A percentile compares a stretch with the other conserved stretches of the same genome.
phyloP scores from a whole-genome alignment of 2,329 filamentous ascomycete genomes.

The Leptographium wingfieldii region DNA sequence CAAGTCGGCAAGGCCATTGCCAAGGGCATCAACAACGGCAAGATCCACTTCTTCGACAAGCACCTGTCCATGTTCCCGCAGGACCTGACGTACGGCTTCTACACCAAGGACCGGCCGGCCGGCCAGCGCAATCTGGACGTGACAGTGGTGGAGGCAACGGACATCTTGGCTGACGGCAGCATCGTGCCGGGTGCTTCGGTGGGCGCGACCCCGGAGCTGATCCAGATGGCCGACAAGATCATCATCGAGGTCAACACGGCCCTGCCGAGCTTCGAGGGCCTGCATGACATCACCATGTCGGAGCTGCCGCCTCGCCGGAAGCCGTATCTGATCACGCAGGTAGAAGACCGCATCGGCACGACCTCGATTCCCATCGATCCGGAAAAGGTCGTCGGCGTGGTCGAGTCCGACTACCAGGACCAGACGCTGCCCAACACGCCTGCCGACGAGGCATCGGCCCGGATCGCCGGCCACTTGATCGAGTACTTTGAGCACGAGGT shows the following conservation, averaged over 20 bases:
- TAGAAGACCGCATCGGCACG: constrained; percentile 76
- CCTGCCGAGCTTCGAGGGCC: constrained; percentile 70
- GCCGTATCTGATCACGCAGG: constrained; percentile 73
- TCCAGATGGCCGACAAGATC: constrained; percentile 88
- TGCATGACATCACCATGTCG: constrained; percentile 87
- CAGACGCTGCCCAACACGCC: constrained; percentile 60
- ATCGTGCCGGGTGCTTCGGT: constrained; percentile 81
- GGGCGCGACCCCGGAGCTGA: constrained; percentile 70
- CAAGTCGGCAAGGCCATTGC: constrained; percentile 85
- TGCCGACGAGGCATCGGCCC: constrained; percentile 58
- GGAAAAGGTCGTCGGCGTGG: constrained; percentile 67
- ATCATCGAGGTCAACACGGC: constrained; percentile 89
- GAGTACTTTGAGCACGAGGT: constrained; percentile 81
- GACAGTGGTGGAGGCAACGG: constrained; percentile 72
- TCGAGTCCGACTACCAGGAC: constrained; percentile 77
- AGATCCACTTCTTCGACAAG: constrained; percentile 90
- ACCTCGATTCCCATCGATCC: constrained; percentile 74
- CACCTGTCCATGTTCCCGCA: constrained; percentile 86
- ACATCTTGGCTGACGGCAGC: constrained; percentile 78
- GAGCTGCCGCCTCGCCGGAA: constrained; percentile 70
- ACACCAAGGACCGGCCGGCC: constrained; percentile 65
- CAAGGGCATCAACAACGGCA: constrained; percentile 78
- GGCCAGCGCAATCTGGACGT: constrained; percentile 68
- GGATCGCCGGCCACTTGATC: constrained; percentile 69
- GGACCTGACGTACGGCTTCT: constrained; percentile 76